Base-by-base conservation (phyloP, 1,139 yeast species). In the Meyerozyma carpophila region DNA sequence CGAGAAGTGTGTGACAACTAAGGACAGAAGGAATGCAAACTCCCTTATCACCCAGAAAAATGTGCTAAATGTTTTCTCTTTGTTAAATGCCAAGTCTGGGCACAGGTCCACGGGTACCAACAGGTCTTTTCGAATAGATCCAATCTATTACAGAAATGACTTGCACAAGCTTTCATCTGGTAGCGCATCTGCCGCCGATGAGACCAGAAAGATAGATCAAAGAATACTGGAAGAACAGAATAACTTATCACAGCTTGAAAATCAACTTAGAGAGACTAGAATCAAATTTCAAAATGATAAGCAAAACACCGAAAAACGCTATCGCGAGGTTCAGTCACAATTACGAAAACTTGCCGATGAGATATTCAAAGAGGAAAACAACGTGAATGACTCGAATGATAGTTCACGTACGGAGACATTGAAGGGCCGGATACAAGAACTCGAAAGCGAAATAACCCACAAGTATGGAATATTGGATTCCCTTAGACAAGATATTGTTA, bases 1-100 rank as follows among this genome's bases (percentile, higher is more conserved):
- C 41, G 96, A 91, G 54, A 71, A 74, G 25, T 66, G 75, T 1
- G 66, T 84, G 1, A 63, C 90, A 34, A 70, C 80, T 20, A 68
- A 72, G 3, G 68, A 79, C 40, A 68, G 80, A 46, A 52, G 57
- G 3, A 73, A 70, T n/a, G 93, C 88, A 0, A 77, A 75, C 50
- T 44, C 48, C 0, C 59, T 77, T 41, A 50, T 21, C 41, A 40
- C 6, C 42, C 47, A 29, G 31, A 41, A 27, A 5, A 77, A 77
- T 47, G 83, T 84, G 5, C 54, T 55, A 3, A 61, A 69, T 44
- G 81, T 81, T 2, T 65, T 74, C 37, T 67, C 82, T 0, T 57
- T 74, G 8, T 65, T 71, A 41, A 66, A 75, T 47, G 55, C 63
- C 13, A 58, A 68, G 20, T 63, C 71, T 8, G 75, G 79, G 10